A percentile compares a stretch with the other conserved stretches of the same genome.
phyloP scores from a whole-genome alignment of 1,284 basidiomycete genomes.

The Ustilago curta region DNA sequence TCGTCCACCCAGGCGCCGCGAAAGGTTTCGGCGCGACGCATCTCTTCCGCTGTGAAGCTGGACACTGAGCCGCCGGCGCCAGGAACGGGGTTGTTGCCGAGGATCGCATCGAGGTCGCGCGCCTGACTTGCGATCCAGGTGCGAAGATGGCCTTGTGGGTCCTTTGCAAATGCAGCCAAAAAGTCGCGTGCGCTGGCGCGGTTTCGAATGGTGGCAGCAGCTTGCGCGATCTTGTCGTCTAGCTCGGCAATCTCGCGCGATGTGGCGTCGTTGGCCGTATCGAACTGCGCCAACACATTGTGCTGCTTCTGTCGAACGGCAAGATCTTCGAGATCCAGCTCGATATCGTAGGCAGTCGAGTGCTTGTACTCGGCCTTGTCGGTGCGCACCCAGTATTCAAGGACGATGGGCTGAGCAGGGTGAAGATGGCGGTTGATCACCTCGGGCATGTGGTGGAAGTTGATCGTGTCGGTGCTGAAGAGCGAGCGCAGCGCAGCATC shows the following conservation, averaged over 20 bases:
- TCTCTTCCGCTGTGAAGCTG: constrained; percentile 79
- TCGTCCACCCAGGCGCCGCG: constrained; percentile 80
- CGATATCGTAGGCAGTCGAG: constrained; percentile 82
- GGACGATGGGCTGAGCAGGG: constrained; percentile 83
- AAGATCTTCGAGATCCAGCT: constrained; percentile 88
- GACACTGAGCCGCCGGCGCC: constrained; percentile 77
- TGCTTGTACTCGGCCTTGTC: constrained; percentile 69
- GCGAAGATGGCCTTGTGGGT: constrained; percentile 85
- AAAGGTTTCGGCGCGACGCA: constrained; percentile 89
- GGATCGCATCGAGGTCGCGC: constrained; percentile 85
- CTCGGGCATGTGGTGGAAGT: constrained; percentile 87
- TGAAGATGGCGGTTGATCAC: constrained; percentile 82
- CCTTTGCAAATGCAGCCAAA: constrained; percentile 82
- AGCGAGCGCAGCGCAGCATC: constrained; percentile 72
- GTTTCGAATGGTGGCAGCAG: constrained; percentile 78
- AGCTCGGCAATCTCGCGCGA: constrained; percentile 78
- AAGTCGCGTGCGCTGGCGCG: constrained; percentile 88
- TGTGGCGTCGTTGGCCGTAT: constrained; percentile 74
- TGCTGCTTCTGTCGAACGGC: constrained; percentile 80
- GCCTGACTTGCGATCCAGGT: constrained; percentile 92
- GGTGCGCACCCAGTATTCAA: constrained; percentile 77
- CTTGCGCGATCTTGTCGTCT: constrained; percentile 78
- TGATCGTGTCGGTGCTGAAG: constrained; percentile 74
- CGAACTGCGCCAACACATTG: constrained; percentile 78
- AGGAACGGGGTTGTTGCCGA: constrained; percentile 73